A percentile compares a stretch with the other conserved stretches of the same genome.
Evolutionary conservation across 164 flowering plant species (phyloP).

Genomic region (Magnolia changhungtana): DNA sequence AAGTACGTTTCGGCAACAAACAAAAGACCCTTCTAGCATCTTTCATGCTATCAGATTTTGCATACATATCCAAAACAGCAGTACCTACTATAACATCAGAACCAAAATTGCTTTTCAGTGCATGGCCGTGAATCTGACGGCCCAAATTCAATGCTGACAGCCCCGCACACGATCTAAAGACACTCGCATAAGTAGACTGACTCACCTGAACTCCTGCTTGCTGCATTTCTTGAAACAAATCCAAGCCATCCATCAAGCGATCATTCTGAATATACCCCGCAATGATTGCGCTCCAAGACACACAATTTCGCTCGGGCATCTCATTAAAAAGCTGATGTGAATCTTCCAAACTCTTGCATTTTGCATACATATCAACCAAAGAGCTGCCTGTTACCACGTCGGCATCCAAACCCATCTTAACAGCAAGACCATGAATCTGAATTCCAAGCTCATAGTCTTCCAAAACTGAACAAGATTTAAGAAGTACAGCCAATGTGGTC

Average conservation of each 20-base stretch:
- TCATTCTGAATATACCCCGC: constrained; percentile 68
- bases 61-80: constrained; percentile 81
- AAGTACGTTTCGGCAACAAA: constrained; percentile 35
- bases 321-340: constrained; percentile 39
- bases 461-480: constrained; percentile 49
- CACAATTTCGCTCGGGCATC: constrained; percentile 62
- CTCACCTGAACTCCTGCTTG: constrained; percentile 47
- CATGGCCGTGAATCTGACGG: constrained; percentile 61
- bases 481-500: constrained; percentile 51
- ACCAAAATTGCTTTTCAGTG: constrained; percentile 50
- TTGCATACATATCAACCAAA: constrained; percentile 74
- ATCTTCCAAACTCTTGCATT: constrained; percentile 49
- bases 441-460: constrained; percentile 41
- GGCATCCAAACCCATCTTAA: constrained; percentile 46
- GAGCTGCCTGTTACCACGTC: constrained; percentile 75
- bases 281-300: constrained; percentile 80
- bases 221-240: constrained; percentile 63
- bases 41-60: constrained; percentile 48
- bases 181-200: constrained; percentile 78
- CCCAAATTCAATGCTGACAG: constrained; percentile 47
- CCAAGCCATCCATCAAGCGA: constrained; percentile 32
- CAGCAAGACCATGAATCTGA: constrained; percentile 55
- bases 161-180: constrained; percentile 66
- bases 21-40: constrained; percentile 57
- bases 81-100: constrained; percentile 67